Evolutionary conservation across 2,329 filamentous ascomycete species (phyloP).

Genomic region (Fusarium longipes): DNA sequence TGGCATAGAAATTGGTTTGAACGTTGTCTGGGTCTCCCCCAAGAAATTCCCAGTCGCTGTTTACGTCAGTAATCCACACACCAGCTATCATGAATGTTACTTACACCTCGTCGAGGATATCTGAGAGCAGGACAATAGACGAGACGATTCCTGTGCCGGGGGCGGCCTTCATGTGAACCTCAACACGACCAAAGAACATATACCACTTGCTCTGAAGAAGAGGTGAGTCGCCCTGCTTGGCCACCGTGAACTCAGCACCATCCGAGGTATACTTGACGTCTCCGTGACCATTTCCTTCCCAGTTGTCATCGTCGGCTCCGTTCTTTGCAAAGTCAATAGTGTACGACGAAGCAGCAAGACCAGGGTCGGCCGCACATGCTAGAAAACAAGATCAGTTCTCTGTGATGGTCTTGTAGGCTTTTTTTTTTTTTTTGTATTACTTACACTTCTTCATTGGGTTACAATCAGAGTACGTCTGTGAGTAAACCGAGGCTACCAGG

Average conservation of each 20-base stretch:
- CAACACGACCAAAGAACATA: constrained; percentile 84
- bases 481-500: constrained; percentile 22
- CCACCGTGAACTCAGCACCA: constrained; percentile 63
- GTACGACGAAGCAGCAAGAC: constrained; percentile 33
- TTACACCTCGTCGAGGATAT: constrained; percentile 69
- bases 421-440: not conserved
- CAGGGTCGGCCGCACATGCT: constrained; percentile 24
- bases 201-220: constrained; percentile 78
- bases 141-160: constrained; percentile 81
- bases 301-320: constrained; percentile 38
- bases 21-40: constrained; percentile 72
- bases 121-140: constrained; percentile 79
- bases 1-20: constrained; percentile 82
- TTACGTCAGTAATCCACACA: not conserved
- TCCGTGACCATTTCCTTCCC: constrained; percentile 34
- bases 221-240: constrained; percentile 64
- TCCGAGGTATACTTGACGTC: constrained; percentile 32
- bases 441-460: constrained; percentile 39
- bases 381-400: not conserved
- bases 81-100: not conserved
- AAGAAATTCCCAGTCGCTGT: constrained; percentile 79
- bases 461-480: constrained; percentile 34
- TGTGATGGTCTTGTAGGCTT: too few species aligned
- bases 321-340: constrained; percentile 37
- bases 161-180: constrained; percentile 76